These are phyloP conservation scores for Rhodotorula sp. DNA, from an alignment of 1,284 basidiomycete species.

Conservation along the genomic window DNA sequence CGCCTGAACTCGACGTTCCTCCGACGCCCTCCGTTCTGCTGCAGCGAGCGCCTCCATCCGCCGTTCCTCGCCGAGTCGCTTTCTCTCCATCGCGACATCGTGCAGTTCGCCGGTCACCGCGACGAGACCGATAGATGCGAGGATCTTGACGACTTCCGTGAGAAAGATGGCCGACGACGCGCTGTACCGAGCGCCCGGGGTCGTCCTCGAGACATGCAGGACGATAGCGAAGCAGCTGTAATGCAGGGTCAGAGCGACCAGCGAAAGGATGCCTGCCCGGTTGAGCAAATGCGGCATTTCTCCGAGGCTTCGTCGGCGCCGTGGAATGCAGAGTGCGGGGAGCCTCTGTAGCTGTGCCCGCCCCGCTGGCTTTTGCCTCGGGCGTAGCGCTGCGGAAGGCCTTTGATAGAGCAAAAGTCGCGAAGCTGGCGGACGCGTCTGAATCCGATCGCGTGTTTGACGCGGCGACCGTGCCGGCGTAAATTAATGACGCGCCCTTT, in stretches of 20 bases:
- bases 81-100: background rate
- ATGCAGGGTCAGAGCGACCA: constrained; percentile 32
- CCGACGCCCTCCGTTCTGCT: background rate
- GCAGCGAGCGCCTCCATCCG: background rate
- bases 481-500: too few species aligned
- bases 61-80: background rate
- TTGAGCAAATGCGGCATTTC: constrained; percentile 3
- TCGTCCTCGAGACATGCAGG: constrained; percentile 15
- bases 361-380: too few species aligned
- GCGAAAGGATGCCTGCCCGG: constrained; percentile 14
- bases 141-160: constrained; percentile 46
- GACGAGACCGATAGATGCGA: constrained; percentile 40
- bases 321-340: background rate
- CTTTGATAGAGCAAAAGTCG: too few species aligned
- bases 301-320: background rate
- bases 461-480: too few species aligned
- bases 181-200: constrained; percentile 28
- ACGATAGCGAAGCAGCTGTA: constrained; percentile 31
- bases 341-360: too few species aligned
- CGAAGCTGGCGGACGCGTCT: too few species aligned
- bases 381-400: too few species aligned
- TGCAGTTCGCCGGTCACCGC: constrained; percentile 28
- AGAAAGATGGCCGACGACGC: constrained; percentile 43
- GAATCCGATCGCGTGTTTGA: too few species aligned
- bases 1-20: background rate